These are phyloP conservation scores for Hypoxylon sp. DNA, from an alignment of 2,329 filamentous ascomycete genomes.

Conservation along the genomic window DNA sequence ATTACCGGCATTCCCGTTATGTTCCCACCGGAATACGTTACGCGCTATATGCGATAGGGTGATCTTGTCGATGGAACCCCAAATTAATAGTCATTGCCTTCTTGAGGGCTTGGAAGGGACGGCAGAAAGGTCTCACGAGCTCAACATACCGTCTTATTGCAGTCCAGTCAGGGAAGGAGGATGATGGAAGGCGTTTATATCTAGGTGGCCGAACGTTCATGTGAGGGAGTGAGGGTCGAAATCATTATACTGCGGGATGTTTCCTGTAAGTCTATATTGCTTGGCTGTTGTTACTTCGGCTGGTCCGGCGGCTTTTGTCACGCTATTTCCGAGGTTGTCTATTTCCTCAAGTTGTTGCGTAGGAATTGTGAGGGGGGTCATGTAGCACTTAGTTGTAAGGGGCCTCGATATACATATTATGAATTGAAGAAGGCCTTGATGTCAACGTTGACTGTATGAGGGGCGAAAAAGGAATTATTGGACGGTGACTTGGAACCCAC, in stretches of 20 bases:
- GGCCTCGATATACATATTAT: constrained; percentile 36
- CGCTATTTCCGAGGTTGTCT: constrained; percentile 39
- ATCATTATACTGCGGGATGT: constrained; percentile 9
- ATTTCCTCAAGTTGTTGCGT: constrained; percentile 36
- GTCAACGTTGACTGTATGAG: constrained; percentile 17
- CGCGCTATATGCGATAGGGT: constrained; percentile 11
- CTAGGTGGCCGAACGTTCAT: constrained; percentile 34
- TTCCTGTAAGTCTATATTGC: constrained; percentile 23
- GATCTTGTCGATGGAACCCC: constrained; percentile 20
- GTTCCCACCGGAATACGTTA: constrained; percentile 8
- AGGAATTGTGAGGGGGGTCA: constrained; percentile 24
- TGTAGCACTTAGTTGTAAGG: constrained; percentile 24
- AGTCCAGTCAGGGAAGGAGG: constrained; percentile 9
- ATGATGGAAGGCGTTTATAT: constrained; percentile 35
- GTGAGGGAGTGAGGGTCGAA: constrained; percentile 24
- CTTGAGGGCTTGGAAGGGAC: constrained; percentile 13
- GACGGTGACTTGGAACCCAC: background rate
- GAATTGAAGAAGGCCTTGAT: constrained; percentile 33
- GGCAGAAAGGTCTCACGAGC: constrained; percentile 13
- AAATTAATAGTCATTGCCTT: constrained; percentile 26
- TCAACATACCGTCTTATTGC: constrained; percentile 16
- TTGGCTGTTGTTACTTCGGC: constrained; percentile 43
- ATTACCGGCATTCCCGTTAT: constrained; percentile 17
- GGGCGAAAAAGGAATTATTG: background rate
- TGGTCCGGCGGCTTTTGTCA: constrained; percentile 44